These are phyloP conservation scores for Parietichytrium sp. DNA, from an alignment of 108 stramenopile species.

Conservation along the genomic window DNA sequence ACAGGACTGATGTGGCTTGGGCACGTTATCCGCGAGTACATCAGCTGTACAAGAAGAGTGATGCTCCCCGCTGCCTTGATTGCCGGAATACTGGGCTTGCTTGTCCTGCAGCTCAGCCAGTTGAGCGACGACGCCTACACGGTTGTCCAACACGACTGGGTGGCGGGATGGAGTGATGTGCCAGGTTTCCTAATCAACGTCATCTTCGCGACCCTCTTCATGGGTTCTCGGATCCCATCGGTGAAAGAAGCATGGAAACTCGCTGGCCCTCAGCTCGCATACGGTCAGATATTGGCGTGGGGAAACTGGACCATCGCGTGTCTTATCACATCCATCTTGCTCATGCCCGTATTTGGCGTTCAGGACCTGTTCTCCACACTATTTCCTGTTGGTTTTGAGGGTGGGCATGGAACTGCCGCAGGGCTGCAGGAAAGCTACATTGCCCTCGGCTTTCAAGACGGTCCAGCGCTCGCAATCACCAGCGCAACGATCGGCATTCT, in stretches of 20 bases:
- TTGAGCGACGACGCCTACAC: background rate
- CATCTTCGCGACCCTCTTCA: slow-evolving; percentile 34
- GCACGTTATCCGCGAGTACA: slow-evolving; percentile 13
- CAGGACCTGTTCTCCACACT: background rate
- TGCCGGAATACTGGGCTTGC: background rate
- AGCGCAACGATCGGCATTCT: slow-evolving; percentile 26
- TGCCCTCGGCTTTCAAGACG: slow-evolving; percentile 31
- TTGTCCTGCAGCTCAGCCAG: background rate
- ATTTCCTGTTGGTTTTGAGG: slow-evolving; percentile 7
- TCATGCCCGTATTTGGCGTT: background rate
- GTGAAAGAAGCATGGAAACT: background rate
- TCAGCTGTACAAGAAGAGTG: background rate
- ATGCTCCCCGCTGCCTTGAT: slow-evolving; percentile 8
- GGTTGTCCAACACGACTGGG: background rate
- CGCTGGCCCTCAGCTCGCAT: slow-evolving; percentile 11
- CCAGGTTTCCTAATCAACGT: slow-evolving; percentile 36
- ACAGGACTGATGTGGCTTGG: slow-evolving; percentile 22
- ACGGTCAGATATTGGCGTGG: slow-evolving; percentile 26
- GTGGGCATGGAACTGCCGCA: slow-evolving; percentile 22
- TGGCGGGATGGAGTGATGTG: background rate
- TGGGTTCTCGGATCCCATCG: background rate
- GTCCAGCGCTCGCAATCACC: slow-evolving; percentile 16
- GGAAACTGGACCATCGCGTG: slow-evolving; percentile 26
- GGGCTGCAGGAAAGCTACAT: background rate
- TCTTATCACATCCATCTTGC: background rate